phyloP scores from a whole-genome alignment of 169 alveolate species.

The Babesia divergens region DNA sequence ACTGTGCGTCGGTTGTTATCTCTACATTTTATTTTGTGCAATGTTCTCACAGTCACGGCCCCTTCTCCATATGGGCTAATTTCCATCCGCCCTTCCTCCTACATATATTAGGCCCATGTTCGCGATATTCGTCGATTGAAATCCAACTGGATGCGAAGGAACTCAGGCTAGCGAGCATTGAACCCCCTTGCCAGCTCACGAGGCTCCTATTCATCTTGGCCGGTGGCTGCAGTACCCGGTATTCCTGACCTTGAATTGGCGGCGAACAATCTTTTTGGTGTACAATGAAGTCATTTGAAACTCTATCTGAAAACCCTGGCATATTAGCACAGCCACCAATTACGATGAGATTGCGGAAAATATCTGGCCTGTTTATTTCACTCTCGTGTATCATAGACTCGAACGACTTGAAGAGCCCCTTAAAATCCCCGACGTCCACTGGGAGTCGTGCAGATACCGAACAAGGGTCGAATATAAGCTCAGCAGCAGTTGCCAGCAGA shows the following conservation, averaged over 20 bases:
- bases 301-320: neutral
- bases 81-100: constrained; percentile 2
- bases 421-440: constrained; percentile 1
- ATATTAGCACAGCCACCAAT: constrained; percentile 17
- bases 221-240: neutral
- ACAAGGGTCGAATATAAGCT: neutral
- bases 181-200: constrained; percentile 96
- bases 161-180: constrained; percentile 92
- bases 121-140: constrained; percentile 88
- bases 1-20: too few species aligned
- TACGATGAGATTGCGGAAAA: neutral
- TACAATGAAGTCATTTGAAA: neutral
- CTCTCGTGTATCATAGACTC: neutral
- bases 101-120: constrained; percentile 77
- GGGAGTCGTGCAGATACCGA: neutral
- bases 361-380: neutral
- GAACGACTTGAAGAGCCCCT: neutral
- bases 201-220: constrained; percentile 70
- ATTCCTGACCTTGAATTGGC: neutral
- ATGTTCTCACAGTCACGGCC: too few species aligned
- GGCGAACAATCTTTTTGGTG: neutral
- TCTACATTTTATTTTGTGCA: too few species aligned
- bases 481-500: neutral
- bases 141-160: constrained; percentile 95
- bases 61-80: neutral